These are phyloP conservation scores for Pleomassaria siparia DNA, from an alignment of 2,329 filamentous ascomycete species.

Conservation along the genomic window DNA sequence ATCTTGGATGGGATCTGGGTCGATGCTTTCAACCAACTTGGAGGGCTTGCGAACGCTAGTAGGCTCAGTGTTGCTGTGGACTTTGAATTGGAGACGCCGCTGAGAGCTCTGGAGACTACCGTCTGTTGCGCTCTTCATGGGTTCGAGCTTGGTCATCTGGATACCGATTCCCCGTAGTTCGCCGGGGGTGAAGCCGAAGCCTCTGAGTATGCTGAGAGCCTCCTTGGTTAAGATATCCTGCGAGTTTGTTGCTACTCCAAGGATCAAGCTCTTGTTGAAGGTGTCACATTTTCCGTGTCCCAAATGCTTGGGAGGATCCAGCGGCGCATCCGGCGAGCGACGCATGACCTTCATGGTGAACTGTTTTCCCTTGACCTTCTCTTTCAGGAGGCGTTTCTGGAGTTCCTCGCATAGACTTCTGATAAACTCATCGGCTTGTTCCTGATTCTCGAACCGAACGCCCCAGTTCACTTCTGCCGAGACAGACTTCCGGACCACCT, in stretches of 20 bases:
- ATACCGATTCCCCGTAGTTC: constrained; percentile 91
- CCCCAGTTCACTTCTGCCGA: constrained; percentile 99
- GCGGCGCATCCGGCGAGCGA: constrained; percentile 78
- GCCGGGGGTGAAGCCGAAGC: constrained; percentile 81
- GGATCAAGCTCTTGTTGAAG: constrained; percentile 81
- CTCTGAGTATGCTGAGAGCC: constrained; percentile 78
- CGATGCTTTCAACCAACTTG: constrained; percentile 10
- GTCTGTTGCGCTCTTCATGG: constrained; percentile 63
- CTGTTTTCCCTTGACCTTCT: constrained; percentile 83
- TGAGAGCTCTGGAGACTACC: constrained; percentile 71
- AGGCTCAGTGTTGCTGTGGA: constrained; percentile 47
- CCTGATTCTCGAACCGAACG: constrained; percentile 87
- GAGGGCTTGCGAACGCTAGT: constrained; percentile 21
- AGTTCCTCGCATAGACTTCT: constrained; percentile 82
- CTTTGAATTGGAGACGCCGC: constrained; percentile 72
- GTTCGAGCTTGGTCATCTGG: constrained; percentile 90
- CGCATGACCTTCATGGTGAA: constrained; percentile 95
- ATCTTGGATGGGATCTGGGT: constrained; percentile 50
- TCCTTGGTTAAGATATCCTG: constrained; percentile 74
- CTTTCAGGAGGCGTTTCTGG: constrained; percentile 75
- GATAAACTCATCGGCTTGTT: constrained; percentile 93
- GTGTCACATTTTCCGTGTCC: constrained; percentile 95
- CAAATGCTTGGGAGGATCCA: constrained; percentile 90
- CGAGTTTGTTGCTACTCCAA: constrained; percentile 83
- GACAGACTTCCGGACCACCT: constrained; percentile 85